Conservation (phyloP, 441 rosid species). For the Kokia cookei region DNA sequence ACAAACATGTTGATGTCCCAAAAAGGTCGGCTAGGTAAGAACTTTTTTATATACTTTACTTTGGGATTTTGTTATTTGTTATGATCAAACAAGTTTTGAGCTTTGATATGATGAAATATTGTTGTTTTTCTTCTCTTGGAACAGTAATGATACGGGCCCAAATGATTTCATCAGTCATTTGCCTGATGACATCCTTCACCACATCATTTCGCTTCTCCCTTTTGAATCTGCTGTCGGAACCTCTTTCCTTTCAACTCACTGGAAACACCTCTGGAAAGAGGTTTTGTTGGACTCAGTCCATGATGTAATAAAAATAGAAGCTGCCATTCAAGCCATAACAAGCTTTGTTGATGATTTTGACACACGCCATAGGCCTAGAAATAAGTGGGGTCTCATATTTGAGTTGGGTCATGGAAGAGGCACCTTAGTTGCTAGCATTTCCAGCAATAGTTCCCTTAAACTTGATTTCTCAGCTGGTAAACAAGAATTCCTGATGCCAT, state of each 20-base stretch:
- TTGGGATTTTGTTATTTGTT: no score
- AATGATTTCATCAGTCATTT: not conserved
- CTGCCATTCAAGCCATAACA: no score
- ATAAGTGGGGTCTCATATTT: not conserved
- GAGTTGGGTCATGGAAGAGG: not conserved
- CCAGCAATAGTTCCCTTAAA: conserved; percentile 6
- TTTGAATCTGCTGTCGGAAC: not conserved
- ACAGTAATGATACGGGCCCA: not conserved
- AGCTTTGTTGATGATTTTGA: no score
- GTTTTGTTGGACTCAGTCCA: no score
- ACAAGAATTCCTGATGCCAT: not conserved
- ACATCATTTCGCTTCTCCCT: not conserved
- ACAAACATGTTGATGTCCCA: no score
- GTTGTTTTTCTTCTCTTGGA: not conserved
- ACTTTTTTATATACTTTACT: not conserved
- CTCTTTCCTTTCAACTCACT: no score
- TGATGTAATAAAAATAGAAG: no score
- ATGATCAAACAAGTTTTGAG: no score
- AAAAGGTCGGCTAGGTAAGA: no score
- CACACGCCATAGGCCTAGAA: not conserved
- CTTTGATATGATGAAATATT: no score
- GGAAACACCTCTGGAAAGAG: no score
- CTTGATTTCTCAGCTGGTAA: conserved; percentile 23
- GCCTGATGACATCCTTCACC: not conserved
- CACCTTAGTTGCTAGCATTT: not conserved